phyloP scores from a whole-genome alignment of 495 filamentous ascomycete genomes.

The Sphaerosporella brunnea region DNA sequence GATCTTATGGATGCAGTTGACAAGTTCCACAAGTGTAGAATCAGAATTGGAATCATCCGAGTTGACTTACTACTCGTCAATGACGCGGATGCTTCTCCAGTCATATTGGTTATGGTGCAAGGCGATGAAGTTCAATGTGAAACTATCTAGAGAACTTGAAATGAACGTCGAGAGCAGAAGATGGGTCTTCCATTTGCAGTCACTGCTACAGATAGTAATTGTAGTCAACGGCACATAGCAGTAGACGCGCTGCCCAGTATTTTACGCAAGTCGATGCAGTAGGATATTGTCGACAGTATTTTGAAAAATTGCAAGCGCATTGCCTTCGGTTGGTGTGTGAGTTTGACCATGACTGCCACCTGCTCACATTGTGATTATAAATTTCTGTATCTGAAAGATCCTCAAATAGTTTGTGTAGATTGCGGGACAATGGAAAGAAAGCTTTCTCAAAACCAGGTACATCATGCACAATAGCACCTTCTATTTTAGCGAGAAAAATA shows the following conservation, averaged over 20 bases:
- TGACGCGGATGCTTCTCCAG: no score
- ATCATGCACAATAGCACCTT: background rate
- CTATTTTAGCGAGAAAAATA: no score
- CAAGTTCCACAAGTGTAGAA: no score
- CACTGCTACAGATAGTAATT: background rate
- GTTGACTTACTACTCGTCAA: no score
- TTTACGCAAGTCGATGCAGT: background rate
- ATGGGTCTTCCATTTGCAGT: background rate
- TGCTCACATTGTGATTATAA: background rate
- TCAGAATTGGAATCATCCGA: no score
- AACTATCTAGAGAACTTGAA: no score
- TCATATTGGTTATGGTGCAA: no score
- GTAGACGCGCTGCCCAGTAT: background rate
- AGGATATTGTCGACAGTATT: background rate
- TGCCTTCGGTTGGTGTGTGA: background rate
- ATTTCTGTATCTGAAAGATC: background rate
- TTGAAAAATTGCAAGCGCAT: background rate
- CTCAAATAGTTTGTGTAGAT: background rate
- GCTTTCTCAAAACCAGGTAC: background rate
- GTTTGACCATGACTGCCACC: background rate
- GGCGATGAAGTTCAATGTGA: no score
- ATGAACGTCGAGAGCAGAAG: background rate
- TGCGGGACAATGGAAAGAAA: background rate
- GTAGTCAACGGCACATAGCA: background rate
- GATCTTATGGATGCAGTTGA: no score